These are phyloP conservation scores for Salmacisia buchloeana DNA, from an alignment of 1,284 basidiomycete genomes.

Conservation along the genomic window DNA sequence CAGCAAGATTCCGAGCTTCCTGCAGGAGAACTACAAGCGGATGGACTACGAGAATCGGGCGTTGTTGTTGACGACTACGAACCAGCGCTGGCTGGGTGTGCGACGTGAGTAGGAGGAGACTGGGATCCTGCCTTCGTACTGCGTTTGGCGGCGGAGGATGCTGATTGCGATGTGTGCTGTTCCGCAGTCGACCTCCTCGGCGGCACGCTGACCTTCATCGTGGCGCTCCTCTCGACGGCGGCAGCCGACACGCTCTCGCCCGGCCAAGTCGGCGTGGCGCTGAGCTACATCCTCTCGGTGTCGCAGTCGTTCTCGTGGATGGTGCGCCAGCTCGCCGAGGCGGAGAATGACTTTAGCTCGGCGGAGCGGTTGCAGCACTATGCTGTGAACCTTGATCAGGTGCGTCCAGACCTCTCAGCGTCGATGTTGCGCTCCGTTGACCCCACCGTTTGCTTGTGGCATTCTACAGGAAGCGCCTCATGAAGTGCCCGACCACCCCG, in stretches of 20 bases:
- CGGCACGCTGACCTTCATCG: conserved; percentile 41
- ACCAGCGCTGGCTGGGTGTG: conserved; percentile 77
- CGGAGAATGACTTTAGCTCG: conserved; percentile 51
- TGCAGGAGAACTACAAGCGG: conserved; percentile 57
- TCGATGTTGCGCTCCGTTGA: conserved; percentile 12
- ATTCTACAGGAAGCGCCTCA: conserved; percentile 37
- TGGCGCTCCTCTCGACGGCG: conserved; percentile 36
- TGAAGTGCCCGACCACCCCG: conserved; percentile 27
- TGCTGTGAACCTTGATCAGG: conserved; percentile 41
- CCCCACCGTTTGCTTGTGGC: conserved; percentile 3
- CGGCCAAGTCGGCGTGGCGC: conserved; percentile 36
- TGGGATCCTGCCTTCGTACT: background rate
- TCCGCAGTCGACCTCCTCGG: conserved; percentile 51
- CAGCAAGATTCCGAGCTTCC: conserved; percentile 54
- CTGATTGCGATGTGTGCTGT: too few species aligned
- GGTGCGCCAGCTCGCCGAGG: conserved; percentile 50
- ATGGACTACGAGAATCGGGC: conserved; percentile 84
- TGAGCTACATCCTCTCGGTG: conserved; percentile 43
- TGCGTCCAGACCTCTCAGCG: background rate
- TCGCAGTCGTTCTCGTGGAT: conserved; percentile 45
- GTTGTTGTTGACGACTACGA: conserved; percentile 76
- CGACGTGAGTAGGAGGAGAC: conserved; percentile 44
- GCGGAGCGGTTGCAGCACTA: conserved; percentile 50
- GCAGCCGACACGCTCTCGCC: conserved; percentile 20
- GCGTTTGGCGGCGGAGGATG: too few species aligned